These are phyloP conservation scores for Phytophthora boehmeriae DNA, from an alignment of 352 stramenopile species.

Conservation along the genomic window DNA sequence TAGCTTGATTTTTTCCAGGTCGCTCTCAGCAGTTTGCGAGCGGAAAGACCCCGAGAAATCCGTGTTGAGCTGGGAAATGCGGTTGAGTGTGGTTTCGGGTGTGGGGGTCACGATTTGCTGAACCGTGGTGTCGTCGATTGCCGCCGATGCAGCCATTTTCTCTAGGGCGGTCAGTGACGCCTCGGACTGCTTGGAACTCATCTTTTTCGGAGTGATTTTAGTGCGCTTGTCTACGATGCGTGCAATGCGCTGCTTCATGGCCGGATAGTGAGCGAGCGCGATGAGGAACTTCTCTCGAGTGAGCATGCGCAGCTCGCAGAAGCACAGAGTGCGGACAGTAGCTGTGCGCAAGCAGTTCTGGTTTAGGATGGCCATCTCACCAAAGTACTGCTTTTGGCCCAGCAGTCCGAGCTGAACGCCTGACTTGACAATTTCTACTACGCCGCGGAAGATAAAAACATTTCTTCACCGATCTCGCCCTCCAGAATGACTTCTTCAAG, in stretches of 20 bases:
- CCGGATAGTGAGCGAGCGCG: constrained; percentile 68
- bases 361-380: constrained; percentile 85
- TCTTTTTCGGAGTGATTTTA: constrained; percentile 40
- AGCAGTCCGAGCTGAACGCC: constrained; percentile 68
- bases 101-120: constrained; percentile 50
- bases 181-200: constrained; percentile 21
- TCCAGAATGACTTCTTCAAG: constrained; percentile 83
- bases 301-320: constrained; percentile 84
- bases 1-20: constrained; percentile 81
- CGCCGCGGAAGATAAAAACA: constrained; percentile 89
- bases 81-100: constrained; percentile 61
- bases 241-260: constrained; percentile 81
- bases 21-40: constrained; percentile 62
- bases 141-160: constrained; percentile 52
- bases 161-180: constrained; percentile 55
- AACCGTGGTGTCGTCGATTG: constrained; percentile 59
- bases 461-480: constrained; percentile 82
- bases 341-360: constrained; percentile 73
- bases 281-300: constrained; percentile 82
- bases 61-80: constrained; percentile 90
- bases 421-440: constrained; percentile 71
- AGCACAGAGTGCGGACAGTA: constrained; percentile 78
- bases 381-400: constrained; percentile 85
- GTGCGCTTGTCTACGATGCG: constrained; percentile 74
- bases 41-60: constrained; percentile 80